Base-by-base conservation (phyloP, 2,329 filamentous ascomycete genomes). In the Madurella fahalii region DNA sequence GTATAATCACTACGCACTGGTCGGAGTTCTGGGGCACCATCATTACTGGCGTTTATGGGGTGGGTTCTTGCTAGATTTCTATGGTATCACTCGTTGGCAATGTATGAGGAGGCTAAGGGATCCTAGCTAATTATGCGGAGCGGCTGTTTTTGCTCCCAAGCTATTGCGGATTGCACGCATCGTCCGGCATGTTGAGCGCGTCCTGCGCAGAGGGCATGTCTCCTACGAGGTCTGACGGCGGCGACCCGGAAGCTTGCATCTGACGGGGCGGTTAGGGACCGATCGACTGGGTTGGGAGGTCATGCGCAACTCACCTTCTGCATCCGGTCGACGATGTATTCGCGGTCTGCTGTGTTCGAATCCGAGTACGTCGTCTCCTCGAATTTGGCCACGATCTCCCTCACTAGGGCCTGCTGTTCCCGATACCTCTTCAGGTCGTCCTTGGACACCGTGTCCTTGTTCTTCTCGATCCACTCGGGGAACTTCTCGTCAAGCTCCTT, bases 241-340 rank as follows among this genome's bases (percentile, higher is more conserved):
- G 94, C 17, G 89, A 91, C 9, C 94, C 94, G 58, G 88, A 87
- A 49, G 86, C 86, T 92, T 99, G 94, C 94, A 99, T 99, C 93
- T 96, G 17, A 40, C 17, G 39, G 5, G 7, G 20, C 3, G 17
- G 37, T 46, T 42, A 41, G 50, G 9, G 9, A 1, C 9, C 1
- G 9, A 18, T 41, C 4, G 34, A 66, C 2, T n/a, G 9, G 17
- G 12, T 5, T 49, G 18, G 2, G 17, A 12, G 30, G 9, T 3
- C 17, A 43, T 30, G 15, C 18, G 1, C 11, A 2, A 47, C 80
- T 69, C 72, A 96, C 93, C 85, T 93, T 93, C 71, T 97, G 93
- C 94, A 99, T 99, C 69, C 87, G 86, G 67, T 96, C 92, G 61
- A 96, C 93, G 65, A 99, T 94, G 71, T 91, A 96, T 68, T 95